These are phyloP conservation scores for Cladosporium sp. DNA, from an alignment of 2,329 filamentous ascomycete species.

Conservation along the genomic window DNA sequence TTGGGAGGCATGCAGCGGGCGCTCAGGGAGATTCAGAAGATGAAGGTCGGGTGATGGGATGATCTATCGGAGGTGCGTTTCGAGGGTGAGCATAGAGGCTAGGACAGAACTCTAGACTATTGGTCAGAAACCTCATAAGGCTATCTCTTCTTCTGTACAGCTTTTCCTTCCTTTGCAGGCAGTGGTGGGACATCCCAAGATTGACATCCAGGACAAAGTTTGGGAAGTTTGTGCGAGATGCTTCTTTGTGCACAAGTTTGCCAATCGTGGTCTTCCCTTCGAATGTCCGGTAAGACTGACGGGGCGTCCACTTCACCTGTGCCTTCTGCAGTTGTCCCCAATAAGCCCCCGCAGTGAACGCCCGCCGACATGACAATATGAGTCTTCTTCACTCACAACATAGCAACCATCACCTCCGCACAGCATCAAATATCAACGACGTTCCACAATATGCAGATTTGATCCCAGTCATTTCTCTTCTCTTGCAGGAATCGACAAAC, in stretches of 20 bases:
- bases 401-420: too few relatives aligned
- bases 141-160: not conserved
- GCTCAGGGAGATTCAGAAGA: conserved; percentile 56
- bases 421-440: not conserved
- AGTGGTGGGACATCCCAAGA: not conserved
- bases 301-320: too few relatives aligned
- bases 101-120: conserved; percentile 5
- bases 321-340: not conserved
- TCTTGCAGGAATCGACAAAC: not conserved
- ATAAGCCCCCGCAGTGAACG: not conserved
- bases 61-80: not conserved
- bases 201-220: not conserved
- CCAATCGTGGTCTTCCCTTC: not conserved
- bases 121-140: not conserved
- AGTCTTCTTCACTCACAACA: too few relatives aligned
- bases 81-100: not conserved
- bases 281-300: too few relatives aligned
- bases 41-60: conserved; percentile 5
- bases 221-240: not conserved
- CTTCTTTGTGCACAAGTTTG: not conserved
- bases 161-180: not conserved
- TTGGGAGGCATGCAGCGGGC: conserved; percentile 80
- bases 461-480: not conserved
- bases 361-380: not conserved
- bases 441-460: too few relatives aligned